Evolutionary conservation across 148 eudicot species (phyloP), one percentile per base, ranked within the genome.

Genomic region (Selenicereus undatus): DNA sequence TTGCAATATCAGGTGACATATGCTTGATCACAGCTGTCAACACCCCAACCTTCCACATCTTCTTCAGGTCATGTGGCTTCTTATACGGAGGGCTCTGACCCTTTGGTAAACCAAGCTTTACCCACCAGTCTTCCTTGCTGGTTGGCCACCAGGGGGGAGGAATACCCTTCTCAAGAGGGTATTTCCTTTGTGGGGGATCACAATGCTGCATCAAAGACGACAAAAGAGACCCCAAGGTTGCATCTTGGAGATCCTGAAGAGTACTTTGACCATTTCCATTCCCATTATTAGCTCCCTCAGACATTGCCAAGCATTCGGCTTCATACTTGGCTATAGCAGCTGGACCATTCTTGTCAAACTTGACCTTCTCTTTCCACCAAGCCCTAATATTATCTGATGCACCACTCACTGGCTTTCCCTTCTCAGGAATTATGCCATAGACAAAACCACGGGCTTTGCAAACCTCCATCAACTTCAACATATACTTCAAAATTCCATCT

Each of bases 291-390:
- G 79, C 85, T 54, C 88, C 91, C 58, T 90, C 87, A 17, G 58
- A 85, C 75, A 82, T 87, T 11, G 84, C 90, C 43, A 85, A 81
- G 81, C 88, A 87, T 79, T 93, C 99, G 0, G 86, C 86, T 30
- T 95, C 98, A 76, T 93, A 87, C 86, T 93, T 93, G 0, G 88
- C 85, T 39, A 95, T 90, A 16, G 99, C 99, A 36, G 97, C 93
- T 1, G 91, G 97, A 12, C 98, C 99, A 71, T 95, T 95, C 86
- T 93, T 95, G 78, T 95, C 99, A 51, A 95, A 93, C 71, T 91
- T 93, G 71, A 95, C 99, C 82, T 95, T 95, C 81, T 95, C 99
- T 80, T 95, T 95, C 99, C 99, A 95, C 99, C 99, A 95, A n/a
- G 95, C 99, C 72, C 99, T 84, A 36, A 95, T 74, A 83, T 95